Evolutionary conservation across 169 alveolate genomes (phyloP).

Genomic region (Plasmodium reichenowi): DNA sequence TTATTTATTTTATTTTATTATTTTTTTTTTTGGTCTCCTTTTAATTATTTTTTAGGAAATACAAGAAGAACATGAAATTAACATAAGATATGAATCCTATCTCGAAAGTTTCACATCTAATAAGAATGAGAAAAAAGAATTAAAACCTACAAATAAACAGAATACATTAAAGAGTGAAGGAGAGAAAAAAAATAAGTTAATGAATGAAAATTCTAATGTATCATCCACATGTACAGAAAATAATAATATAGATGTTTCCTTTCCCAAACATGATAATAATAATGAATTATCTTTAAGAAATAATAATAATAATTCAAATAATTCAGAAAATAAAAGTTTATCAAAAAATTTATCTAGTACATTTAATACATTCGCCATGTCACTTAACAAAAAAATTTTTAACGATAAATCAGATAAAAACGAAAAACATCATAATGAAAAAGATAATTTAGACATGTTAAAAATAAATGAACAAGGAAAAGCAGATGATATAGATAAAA

Average conservation of each 20-base stretch:
- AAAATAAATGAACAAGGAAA: background rate
- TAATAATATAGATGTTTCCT: background rate
- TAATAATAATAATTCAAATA: background rate
- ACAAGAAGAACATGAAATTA: slow-evolving; percentile 46
- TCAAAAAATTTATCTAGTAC: background rate
- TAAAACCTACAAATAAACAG: background rate
- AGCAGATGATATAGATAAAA: background rate
- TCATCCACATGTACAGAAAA: background rate
- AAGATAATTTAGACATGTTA: background rate
- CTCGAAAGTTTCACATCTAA: background rate
- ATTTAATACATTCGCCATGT: background rate
- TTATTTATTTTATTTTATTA: background rate
- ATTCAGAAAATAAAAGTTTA: background rate
- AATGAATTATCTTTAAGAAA: background rate
- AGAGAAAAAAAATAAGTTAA: background rate
- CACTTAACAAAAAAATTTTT: background rate
- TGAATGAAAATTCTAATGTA: background rate
- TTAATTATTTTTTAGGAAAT: slow-evolving; percentile 20
- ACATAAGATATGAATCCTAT: slow-evolving; percentile 52
- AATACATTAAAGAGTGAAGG: background rate
- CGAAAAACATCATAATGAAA: background rate
- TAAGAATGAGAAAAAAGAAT: slow-evolving; percentile 12
- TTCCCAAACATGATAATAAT: background rate
- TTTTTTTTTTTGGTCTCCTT: background rate
- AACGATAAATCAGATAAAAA: background rate